Evolutionary conservation across 306 rosid species (phyloP).

Genomic region (Lathyrus aphaca): DNA sequence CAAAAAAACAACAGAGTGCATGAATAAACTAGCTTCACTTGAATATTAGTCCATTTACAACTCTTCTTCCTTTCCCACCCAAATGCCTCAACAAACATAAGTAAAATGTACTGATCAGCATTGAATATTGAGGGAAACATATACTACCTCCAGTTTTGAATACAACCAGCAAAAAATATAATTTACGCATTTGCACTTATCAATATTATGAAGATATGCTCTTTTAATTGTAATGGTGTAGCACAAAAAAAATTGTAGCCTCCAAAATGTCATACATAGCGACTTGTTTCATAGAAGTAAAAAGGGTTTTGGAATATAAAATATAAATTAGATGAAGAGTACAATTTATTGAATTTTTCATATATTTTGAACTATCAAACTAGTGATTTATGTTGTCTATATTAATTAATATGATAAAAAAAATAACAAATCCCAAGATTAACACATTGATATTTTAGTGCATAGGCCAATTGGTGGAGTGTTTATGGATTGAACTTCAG

Average conservation of each 20-base stretch:
- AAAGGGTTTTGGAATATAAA: neutral
- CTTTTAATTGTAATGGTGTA: neutral
- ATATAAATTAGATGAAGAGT: neutral
- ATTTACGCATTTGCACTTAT: neutral
- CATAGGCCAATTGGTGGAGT: neutral
- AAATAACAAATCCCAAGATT: neutral
- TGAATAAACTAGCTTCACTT: conserved; percentile 8
- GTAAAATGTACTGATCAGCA: conserved; percentile 27
- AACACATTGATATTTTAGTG: neutral
- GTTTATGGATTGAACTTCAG: neutral
- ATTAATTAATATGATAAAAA: neutral
- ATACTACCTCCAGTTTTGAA: neutral
- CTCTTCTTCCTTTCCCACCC: neutral
- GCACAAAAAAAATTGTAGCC: neutral
- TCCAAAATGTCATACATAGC: neutral
- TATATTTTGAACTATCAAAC: neutral
- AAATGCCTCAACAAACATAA: conserved; percentile 15
- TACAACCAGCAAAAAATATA: neutral
- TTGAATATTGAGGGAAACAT: neutral
- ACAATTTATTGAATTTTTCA: neutral
- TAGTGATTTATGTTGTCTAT: neutral
- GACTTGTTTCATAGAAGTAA: neutral
- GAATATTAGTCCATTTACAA: conserved; percentile 3
- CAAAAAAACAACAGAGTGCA: neutral
- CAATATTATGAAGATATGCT: neutral